Evolutionary conservation across 768 basidiomycete genomes (phyloP), one percentile per base, ranked within the genome.

Genomic region (Asterophora lycoperdoides): DNA sequence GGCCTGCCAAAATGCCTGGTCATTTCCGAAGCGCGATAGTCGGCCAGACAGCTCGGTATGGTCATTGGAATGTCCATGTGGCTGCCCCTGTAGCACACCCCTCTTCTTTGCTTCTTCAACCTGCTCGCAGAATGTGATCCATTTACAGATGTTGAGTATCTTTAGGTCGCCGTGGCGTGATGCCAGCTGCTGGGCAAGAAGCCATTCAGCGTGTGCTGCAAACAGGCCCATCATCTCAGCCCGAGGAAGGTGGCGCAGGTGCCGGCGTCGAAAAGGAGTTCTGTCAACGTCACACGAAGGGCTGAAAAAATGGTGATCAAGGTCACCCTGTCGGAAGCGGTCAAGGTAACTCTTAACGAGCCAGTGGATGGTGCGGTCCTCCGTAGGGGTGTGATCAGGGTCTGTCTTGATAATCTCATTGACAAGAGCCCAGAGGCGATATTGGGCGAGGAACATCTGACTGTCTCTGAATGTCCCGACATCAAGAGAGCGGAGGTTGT

Each of bases 121-220:
- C 33, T 63, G 49, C 6, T 40, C 30, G 48, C 71, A 75, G 59
- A 82, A 85, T 5, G 28, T 30, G 30, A 69, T 58, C 84, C 83
- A 86, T 13, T 67, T 57, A 0, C 52, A 41, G 4, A 79, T 52
- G 45, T 82, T 66, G 6, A 86, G 46, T 15, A 74, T 47, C 36
- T 60, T 61, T 14, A 53, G 46, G 4, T 56, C 45, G 14, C 53
- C 46, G 19, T 60, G 56, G 32, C 46, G 53, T 30, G 64, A 49
- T 8, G 55, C 67, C 29, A 73, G 58, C 50, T 76, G 77, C 42
- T 81, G 71, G 9, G 77, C 72, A 32, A 81, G 59, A 7, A 86
- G 55, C 84, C 83, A 86, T 30, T 74, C 75, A 0, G 74, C 73
- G 8, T 85, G 81, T 8, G 72, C 67, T 9, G 80, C 81, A 51